Evolutionary conservation across 495 filamentous ascomycete species (phyloP).

Genomic region (Tetracladium marchalianum): DNA sequence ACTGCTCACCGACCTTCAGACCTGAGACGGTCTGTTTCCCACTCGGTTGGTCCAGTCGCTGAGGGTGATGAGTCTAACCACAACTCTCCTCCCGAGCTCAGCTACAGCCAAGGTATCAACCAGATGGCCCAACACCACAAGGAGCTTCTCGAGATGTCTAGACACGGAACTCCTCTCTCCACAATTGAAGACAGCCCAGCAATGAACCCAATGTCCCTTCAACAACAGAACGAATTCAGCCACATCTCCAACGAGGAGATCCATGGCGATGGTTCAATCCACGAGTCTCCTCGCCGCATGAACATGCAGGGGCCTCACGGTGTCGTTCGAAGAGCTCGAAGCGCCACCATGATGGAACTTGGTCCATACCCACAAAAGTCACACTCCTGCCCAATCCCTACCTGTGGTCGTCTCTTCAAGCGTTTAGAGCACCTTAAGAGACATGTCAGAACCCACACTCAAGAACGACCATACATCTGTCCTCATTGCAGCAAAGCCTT

Average conservation of each 20-base stretch:
- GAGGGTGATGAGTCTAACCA: slow-evolving; percentile 66
- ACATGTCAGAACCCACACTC: slow-evolving; percentile 98
- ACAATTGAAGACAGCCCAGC: slow-evolving; percentile 69
- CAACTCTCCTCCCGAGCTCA: slow-evolving; percentile 58
- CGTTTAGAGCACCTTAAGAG: slow-evolving; percentile 97
- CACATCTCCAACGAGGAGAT: slow-evolving; percentile 55
- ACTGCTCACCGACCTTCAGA: slow-evolving; percentile 66
- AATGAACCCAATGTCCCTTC: slow-evolving; percentile 47
- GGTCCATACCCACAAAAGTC: slow-evolving; percentile 96
- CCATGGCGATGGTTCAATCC: slow-evolving; percentile 39
- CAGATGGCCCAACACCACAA: slow-evolving; percentile 56
- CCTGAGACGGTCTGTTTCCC: slow-evolving; percentile 82
- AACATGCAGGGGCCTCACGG: slow-evolving; percentile 54
- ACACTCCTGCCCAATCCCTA: slow-evolving; percentile 97
- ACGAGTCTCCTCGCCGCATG: slow-evolving; percentile 45
- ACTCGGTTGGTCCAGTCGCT: slow-evolving; percentile 71
- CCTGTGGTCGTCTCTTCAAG: slow-evolving; percentile 96
- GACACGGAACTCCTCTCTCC: slow-evolving; percentile 79
- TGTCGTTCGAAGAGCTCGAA: slow-evolving; percentile 81
- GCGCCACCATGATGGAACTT: slow-evolving; percentile 92
- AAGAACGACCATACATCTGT: slow-evolving; percentile 97
- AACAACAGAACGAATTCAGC: slow-evolving; percentile 53
- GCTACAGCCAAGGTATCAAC: slow-evolving; percentile 54
- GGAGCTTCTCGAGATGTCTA: slow-evolving; percentile 72
- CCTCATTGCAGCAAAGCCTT: slow-evolving; percentile 97